These are phyloP conservation scores for Hanseniaspora mollemarum DNA, from an alignment of 805 yeast species.

Conservation along the genomic window DNA sequence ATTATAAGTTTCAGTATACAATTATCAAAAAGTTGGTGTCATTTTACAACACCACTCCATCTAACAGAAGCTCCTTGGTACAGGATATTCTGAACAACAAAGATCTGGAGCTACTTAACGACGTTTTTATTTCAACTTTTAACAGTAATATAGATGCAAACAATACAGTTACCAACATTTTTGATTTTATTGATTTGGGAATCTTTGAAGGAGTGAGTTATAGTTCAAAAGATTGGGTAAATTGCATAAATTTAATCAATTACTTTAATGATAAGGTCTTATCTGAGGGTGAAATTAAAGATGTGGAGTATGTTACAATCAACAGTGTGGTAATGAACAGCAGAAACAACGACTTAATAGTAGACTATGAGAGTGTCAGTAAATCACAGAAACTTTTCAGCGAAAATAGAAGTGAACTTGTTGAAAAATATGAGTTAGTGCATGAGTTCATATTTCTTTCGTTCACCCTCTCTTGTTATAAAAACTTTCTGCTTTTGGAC, in stretches of 20 bases:
- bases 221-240: conserved; percentile 1
- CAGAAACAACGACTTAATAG: neutral
- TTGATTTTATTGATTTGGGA: conserved; percentile 1
- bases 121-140: conserved; percentile 1
- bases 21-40: conserved; percentile 1
- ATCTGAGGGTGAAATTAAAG: neutral
- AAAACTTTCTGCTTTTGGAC: conserved; percentile 10
- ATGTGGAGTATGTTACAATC: neutral
- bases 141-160: conserved; percentile 1
- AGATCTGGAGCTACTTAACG: neutral
- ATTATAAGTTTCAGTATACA: conserved; percentile 10
- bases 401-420: neutral
- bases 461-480: conserved; percentile 12
- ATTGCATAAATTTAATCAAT: neutral
- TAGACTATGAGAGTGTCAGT: neutral
- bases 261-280: neutral
- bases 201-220: conserved; percentile 9
- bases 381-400: neutral
- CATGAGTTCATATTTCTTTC: conserved; percentile 14
- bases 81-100: conserved; percentile 13
- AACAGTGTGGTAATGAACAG: neutral
- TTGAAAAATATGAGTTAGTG: conserved; percentile 12
- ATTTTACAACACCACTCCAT: neutral
- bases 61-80: neutral
- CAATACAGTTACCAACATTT: neutral